Conservation (phyloP, 78 protist genomes). For the Isochrysis galbana region DNA sequence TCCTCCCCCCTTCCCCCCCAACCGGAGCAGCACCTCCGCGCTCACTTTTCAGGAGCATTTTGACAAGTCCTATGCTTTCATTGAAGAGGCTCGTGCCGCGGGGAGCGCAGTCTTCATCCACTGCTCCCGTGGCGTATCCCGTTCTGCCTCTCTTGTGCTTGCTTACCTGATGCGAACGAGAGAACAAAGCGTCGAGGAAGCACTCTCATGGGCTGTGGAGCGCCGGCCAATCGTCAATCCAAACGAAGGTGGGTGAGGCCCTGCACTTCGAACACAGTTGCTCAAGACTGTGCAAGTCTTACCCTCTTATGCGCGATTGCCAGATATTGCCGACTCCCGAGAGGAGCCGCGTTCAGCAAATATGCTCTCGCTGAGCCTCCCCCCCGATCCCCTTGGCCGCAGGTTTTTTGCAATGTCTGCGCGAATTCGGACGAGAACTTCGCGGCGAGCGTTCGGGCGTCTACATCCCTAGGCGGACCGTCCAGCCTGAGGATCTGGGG, state of each 20-base stretch:
- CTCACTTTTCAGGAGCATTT: slow-evolving; percentile 19
- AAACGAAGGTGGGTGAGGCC: too few species aligned
- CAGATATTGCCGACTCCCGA: too few species aligned
- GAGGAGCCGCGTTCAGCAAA: too few species aligned
- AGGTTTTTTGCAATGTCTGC: slow-evolving; percentile 5
- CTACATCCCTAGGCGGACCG: neutral
- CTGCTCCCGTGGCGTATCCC: slow-evolving; percentile 7
- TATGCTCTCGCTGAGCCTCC: too few species aligned
- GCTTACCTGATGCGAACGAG: slow-evolving; percentile 32
- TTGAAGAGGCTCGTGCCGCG: neutral
- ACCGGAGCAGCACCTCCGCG: too few species aligned
- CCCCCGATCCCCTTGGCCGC: neutral
- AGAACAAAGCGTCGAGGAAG: too few species aligned
- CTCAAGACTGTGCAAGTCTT: too few species aligned
- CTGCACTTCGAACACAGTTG: too few species aligned
- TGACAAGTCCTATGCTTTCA: neutral
- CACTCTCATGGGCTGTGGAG: too few species aligned
- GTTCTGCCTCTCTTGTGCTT: neutral
- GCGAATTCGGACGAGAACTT: neutral
- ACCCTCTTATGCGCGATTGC: too few species aligned
- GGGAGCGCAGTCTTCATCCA: neutral
- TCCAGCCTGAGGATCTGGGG: neutral
- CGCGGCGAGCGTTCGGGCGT: neutral
- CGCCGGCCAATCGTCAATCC: too few species aligned
- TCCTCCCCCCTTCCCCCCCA: too few species aligned